A percentile compares a stretch with the other conserved stretches of the same genome.
Evolutionary conservation across 495 filamentous ascomycete species (phyloP).

Genomic region (Talaromyces adpressus): DNA sequence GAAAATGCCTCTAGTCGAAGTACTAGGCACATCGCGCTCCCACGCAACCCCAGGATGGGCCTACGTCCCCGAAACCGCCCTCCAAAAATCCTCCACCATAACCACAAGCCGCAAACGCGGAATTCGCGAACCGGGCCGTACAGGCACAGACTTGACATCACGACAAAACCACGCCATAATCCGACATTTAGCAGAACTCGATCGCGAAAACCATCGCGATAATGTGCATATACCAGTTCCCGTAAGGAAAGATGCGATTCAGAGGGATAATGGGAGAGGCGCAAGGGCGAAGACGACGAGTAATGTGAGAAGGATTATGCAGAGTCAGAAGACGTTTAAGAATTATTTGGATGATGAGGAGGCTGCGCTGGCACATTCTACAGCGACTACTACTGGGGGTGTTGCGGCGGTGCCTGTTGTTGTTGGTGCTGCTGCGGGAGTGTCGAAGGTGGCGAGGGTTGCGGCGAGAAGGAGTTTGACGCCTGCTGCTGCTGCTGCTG

Average conservation of each 20-base stretch:
- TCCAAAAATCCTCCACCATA: constrained; percentile 29
- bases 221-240: constrained; percentile 58
- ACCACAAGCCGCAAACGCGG: constrained; percentile 53
- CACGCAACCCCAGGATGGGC: constrained; percentile 75
- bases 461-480: constrained; percentile 28
- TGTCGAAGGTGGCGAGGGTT: constrained; percentile 15
- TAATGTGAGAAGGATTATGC: constrained; percentile 83
- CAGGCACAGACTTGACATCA: constrained; percentile 54
- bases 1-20: constrained; percentile 60
- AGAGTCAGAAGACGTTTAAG: constrained; percentile 82
- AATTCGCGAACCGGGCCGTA: constrained; percentile 41
- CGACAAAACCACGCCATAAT: constrained; percentile 70
- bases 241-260: constrained; percentile 34
- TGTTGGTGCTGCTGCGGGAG: background rate
- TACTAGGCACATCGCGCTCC: constrained; percentile 62
- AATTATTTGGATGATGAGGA: constrained; percentile 90
- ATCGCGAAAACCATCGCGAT: constrained; percentile 70
- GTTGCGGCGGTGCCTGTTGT: too few relatives aligned
- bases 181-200: constrained; percentile 71
- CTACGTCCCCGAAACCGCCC: constrained; percentile 72
- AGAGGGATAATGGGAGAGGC: background rate
- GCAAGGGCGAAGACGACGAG: constrained; percentile 7
- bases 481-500: constrained; percentile 23
- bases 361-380: constrained; percentile 48
- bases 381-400: too few relatives aligned